phyloP scores from a whole-genome alignment of 495 filamentous ascomycete species.

The Lasiosphaeria hispida region DNA sequence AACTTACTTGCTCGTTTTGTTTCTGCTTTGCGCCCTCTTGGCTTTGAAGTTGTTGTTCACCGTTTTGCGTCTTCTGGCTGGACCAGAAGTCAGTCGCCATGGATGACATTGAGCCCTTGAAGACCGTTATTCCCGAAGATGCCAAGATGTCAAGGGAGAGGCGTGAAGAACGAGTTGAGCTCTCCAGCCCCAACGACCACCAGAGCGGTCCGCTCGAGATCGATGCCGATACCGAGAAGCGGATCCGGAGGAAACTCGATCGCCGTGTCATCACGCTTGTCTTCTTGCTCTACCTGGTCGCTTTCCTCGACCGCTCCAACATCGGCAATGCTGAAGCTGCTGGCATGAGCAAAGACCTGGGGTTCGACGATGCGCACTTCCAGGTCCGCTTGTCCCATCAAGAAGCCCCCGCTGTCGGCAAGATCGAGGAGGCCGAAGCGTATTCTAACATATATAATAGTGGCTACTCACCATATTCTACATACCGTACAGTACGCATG shows the following conservation, averaged over 20 bases:
- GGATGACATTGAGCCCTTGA: too few species aligned
- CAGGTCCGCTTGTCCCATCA: constrained; percentile 18
- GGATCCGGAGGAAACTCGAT: constrained; percentile 61
- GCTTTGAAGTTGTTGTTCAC: too few species aligned
- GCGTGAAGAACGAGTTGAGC: too few species aligned
- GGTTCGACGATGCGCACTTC: constrained; percentile 41
- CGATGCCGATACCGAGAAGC: constrained; percentile 53
- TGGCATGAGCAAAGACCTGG: constrained; percentile 44
- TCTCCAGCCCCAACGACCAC: too few species aligned
- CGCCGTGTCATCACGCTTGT: constrained; percentile 50
- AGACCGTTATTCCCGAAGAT: too few species aligned
- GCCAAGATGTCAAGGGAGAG: too few species aligned
- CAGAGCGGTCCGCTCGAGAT: constrained; percentile 25
- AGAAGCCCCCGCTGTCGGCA: too few species aligned
- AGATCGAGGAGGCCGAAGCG: too few species aligned
- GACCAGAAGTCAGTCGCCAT: too few species aligned
- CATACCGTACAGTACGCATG: constrained; percentile 52
- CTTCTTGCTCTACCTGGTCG: constrained; percentile 57
- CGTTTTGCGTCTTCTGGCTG: too few species aligned
- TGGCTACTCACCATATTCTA: constrained; percentile 84
- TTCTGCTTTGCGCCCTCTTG: too few species aligned
- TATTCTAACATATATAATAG: constrained; percentile 23
- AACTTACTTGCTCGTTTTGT: too few species aligned
- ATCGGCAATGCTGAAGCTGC: constrained; percentile 64
- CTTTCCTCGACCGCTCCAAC: constrained; percentile 69